These are phyloP conservation scores for Cerioporus squamosus DNA, from an alignment of 1,284 basidiomycete genomes.

Conservation along the genomic window DNA sequence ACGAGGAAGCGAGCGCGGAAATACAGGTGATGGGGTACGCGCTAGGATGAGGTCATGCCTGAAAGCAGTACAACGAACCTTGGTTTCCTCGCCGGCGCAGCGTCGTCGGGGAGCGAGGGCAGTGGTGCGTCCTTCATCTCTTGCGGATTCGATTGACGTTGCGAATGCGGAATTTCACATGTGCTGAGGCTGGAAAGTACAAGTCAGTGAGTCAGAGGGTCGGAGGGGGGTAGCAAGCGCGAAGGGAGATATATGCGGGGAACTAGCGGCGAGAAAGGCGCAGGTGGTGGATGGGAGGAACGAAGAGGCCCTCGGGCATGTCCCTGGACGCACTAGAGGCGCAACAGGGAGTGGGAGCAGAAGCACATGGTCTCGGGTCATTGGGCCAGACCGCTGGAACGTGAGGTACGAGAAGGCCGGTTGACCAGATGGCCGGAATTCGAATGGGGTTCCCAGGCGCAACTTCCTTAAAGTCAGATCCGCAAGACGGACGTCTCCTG, in stretches of 20 bases:
- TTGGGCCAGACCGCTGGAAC: neutral
- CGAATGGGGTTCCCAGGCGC: neutral
- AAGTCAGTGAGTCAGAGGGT: neutral
- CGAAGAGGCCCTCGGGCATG: neutral
- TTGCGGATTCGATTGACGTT: neutral
- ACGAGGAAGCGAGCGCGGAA: neutral
- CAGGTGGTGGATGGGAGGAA: neutral
- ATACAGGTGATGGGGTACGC: neutral
- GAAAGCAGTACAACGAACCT: constrained; percentile 2
- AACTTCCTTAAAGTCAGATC: neutral
- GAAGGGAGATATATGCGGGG: neutral
- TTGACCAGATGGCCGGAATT: neutral
- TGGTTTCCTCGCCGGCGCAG: neutral
- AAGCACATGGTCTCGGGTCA: constrained; percentile 12
- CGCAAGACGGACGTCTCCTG: too few species aligned
- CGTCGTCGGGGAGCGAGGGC: constrained; percentile 9
- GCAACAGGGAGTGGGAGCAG: constrained; percentile 8
- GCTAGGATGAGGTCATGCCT: neutral
- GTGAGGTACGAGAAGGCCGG: neutral
- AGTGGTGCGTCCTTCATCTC: constrained; percentile 19
- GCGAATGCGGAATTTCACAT: neutral
- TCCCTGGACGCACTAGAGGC: neutral
- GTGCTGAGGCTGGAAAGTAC: neutral
- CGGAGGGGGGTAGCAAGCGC: neutral
- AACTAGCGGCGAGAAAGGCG: constrained; percentile 5